These are phyloP conservation scores for Globisporangium solare DNA, from an alignment of 352 stramenopile species.

Conservation along the genomic window DNA sequence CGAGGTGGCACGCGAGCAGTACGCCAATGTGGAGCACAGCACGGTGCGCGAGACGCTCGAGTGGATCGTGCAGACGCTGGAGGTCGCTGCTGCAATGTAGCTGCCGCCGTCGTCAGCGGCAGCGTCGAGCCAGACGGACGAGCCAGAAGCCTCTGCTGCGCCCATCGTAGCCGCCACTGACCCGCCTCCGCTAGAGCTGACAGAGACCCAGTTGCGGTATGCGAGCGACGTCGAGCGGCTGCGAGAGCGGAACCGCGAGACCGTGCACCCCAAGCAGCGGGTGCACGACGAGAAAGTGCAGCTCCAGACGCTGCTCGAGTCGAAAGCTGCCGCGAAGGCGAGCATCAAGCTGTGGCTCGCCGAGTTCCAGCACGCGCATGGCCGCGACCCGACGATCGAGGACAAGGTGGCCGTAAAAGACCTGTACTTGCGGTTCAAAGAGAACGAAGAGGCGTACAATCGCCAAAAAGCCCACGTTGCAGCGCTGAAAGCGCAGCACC, in stretches of 20 bases:
- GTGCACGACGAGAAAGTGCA: constrained; percentile 29
- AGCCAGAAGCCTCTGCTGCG: too few relatives aligned
- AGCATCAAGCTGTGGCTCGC: constrained; percentile 64
- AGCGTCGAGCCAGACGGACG: constrained; percentile 7
- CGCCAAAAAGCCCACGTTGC: constrained; percentile 30
- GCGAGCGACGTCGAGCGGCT: constrained; percentile 43
- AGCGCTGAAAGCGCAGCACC: constrained; percentile 44
- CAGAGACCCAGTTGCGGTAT: constrained; percentile 29
- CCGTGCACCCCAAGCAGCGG: constrained; percentile 40
- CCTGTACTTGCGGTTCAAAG: constrained; percentile 72
- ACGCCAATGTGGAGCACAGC: constrained; percentile 30
- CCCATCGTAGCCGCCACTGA: neutral
- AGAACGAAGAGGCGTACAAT: constrained; percentile 49
- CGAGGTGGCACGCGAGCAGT: constrained; percentile 18
- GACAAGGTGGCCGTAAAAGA: constrained; percentile 78
- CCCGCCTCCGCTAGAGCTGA: constrained; percentile 3
- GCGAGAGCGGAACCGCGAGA: constrained; percentile 30
- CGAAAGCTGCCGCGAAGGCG: constrained; percentile 50
- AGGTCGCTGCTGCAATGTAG: constrained; percentile 13
- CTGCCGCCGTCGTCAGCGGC: neutral
- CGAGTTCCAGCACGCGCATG: constrained; percentile 42
- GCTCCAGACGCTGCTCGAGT: constrained; percentile 26
- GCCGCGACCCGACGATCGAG: constrained; percentile 59
- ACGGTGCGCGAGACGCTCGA: constrained; percentile 43
- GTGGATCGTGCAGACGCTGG: constrained; percentile 34